Base-by-base conservation (phyloP, 2,329 filamentous ascomycete genomes). In the Hortaea sp. region DNA sequence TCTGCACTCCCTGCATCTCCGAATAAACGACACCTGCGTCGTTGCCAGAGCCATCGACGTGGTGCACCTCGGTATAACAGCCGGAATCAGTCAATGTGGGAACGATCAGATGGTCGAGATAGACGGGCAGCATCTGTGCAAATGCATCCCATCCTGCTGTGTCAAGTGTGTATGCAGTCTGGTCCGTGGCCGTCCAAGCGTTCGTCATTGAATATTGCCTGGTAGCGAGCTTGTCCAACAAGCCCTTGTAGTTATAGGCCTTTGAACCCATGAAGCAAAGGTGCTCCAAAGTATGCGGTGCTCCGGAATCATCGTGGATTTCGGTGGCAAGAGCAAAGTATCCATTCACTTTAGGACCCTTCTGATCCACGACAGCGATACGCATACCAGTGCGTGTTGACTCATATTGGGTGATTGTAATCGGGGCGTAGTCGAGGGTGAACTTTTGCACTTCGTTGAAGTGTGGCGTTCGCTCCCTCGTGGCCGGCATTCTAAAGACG, bases 91-190 rank as follows among this genome's bases (percentile, higher is more conserved):
- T 97, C 50, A 98, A 73, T 6, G 88, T 95, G 0, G 92, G 92
- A 6, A 94, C 72, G 51, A 98, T 79, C 30, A 98, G 76, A 69
- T 98, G 92, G 66, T 98, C 94, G 1, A 98, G 76, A 57, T 98
- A 98, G 37, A 97, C 82, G 0, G 92, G 92, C 12, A 98, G 71
- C 47, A 97, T 94, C 64, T 94, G 87, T 1, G 89, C 83, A 62
- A 98, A 98, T 6, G 90, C 90, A 57, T 94, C 88, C 90, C 92
- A 98, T 1, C 92, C 92, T 27, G 92, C 92, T 7, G 88, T 92
- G 59, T 95, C 87, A 11, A 98, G 75, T 0, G 88, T 95, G 67
- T 98, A 98, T 2, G 89, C 89, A 1, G 94, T 98, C 63, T 97
- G 89, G 57, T 97, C 92, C 9, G 85, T 92, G 20, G 88, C 88